These are phyloP conservation scores for Panicum virgatum DNA, from an alignment of 202 grass and related monocot species.

Conservation along the genomic window DNA sequence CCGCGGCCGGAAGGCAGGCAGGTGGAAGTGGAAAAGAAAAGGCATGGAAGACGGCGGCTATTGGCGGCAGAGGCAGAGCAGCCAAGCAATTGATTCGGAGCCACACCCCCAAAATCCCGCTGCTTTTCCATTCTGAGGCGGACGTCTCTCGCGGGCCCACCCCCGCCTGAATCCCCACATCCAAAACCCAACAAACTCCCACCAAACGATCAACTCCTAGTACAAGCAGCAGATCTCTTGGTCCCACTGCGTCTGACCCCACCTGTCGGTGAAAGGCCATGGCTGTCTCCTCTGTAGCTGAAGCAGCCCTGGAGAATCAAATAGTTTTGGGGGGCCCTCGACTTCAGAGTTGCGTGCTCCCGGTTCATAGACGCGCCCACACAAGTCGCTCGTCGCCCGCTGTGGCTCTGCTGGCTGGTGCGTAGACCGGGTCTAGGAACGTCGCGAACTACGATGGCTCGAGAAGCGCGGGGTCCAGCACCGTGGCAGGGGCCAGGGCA, in stretches of 20 bases:
- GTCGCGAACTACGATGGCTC: background rate
- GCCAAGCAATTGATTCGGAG: conserved; percentile 35
- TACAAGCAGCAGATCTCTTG: background rate
- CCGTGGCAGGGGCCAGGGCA: background rate
- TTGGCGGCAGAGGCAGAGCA: conserved; percentile 7
- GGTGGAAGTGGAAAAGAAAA: background rate
- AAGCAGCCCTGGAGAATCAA: background rate
- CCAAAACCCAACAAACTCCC: conserved; percentile 21
- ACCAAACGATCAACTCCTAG: background rate
- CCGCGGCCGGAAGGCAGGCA: background rate
- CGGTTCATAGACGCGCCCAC: background rate
- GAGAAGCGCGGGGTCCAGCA: conserved; percentile 14
- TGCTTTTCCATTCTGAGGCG: conserved; percentile 40
- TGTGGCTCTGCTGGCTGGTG: no score
- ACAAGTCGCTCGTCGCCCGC: background rate
- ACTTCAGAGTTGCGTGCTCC: background rate
- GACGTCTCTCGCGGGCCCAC: conserved; percentile 41
- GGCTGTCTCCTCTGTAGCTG: background rate
- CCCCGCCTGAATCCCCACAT: conserved; percentile 24
- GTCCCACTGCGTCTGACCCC: rapidly evolving
- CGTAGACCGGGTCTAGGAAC: background rate
- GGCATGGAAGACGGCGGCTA: background rate
- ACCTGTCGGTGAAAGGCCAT: rapidly evolving
- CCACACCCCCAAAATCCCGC: conserved; percentile 21
- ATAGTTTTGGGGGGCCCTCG: background rate